A percentile compares a stretch with the other conserved stretches of the same genome.
phyloP scores from a whole-genome alignment of 2,329 filamentous ascomycete genomes.

The Trichoderma citrinoviride region DNA sequence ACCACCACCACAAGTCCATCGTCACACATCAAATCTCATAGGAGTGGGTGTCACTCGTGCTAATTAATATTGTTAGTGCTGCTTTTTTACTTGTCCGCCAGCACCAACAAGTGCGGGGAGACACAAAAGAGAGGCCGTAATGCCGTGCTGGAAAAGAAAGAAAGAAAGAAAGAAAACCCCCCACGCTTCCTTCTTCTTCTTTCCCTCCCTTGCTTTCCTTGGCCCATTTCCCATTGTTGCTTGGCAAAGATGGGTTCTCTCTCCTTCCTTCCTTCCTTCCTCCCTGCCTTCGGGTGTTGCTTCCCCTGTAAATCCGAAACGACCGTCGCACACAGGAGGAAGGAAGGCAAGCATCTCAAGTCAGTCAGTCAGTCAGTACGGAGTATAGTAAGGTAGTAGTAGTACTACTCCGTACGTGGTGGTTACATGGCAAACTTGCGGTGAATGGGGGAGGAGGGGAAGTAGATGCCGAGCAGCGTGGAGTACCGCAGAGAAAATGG shows the following conservation, averaged over 20 bases:
- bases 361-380: background rate
- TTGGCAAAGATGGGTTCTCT: background rate
- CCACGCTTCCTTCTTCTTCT: background rate
- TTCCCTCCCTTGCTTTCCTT: background rate
- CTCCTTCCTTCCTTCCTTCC: background rate
- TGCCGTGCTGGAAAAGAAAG: background rate
- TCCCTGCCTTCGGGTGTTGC: background rate
- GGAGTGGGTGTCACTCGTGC: too few species aligned
- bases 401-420: too few species aligned
- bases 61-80: background rate
- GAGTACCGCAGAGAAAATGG: background rate
- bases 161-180: background rate
- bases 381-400: too few species aligned
- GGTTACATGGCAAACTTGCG: conserved; percentile 20
- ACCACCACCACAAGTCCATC: background rate
- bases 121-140: too few species aligned
- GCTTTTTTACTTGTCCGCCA: background rate
- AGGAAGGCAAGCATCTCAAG: background rate
- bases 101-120: conserved; percentile 1
- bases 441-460: conserved; percentile 14
- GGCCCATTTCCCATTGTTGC: conserved; percentile 6
- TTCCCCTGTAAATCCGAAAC: conserved; percentile 9
- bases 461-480: conserved; percentile 10
- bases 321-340: background rate
- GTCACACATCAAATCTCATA: background rate